Conservation (phyloP, 1,284 basidiomycete genomes). For the Vanrija humicola region DNA sequence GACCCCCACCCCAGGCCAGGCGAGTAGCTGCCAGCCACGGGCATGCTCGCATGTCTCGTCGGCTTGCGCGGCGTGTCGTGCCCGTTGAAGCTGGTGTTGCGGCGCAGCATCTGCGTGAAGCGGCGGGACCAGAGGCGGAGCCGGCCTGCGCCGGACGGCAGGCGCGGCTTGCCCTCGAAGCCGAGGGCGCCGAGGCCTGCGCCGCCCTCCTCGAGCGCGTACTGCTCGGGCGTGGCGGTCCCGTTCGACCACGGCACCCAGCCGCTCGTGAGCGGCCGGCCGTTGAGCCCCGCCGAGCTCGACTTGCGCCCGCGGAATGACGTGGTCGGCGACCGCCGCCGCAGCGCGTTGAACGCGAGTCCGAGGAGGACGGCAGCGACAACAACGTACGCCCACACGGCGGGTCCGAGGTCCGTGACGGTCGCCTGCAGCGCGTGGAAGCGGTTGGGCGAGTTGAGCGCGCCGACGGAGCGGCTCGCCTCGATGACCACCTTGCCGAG, state of each 20-base stretch:
- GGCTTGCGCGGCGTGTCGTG: background rate
- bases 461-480: constrained; percentile 65
- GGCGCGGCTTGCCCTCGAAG: background rate
- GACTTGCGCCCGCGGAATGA: background rate
- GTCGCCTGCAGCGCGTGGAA: background rate
- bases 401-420: background rate
- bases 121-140: constrained; percentile 8
- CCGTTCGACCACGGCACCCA: background rate
- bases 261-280: background rate
- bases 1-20: background rate
- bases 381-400: constrained; percentile 35
- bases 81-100: background rate
- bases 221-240: background rate
- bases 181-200: background rate
- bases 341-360: background rate
- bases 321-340: background rate
- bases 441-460: constrained; percentile 13
- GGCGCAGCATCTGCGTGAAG: constrained; percentile 2
- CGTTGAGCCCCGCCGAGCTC: background rate
- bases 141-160: constrained; percentile 6
- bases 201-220: constrained; percentile 3
- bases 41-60: constrained; percentile 3
- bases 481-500: constrained; percentile 97
- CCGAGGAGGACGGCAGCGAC: constrained; percentile 25
- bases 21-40: background rate